phyloP scores from a whole-genome alignment of 1,139 yeast species.

The Yamadazyma oceani region DNA sequence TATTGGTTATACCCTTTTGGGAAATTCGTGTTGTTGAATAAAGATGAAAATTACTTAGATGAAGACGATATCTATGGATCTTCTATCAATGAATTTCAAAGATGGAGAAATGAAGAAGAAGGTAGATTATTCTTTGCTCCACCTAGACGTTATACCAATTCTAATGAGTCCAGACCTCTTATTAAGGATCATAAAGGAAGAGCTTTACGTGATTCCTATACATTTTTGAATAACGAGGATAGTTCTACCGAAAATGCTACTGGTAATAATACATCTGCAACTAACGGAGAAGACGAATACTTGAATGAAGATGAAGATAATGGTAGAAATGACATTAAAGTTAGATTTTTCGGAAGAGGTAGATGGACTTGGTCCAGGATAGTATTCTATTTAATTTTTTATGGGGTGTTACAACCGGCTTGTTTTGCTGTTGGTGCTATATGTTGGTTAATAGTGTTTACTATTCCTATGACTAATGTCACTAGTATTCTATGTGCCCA shows the following conservation, averaged over 20 bases:
- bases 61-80: constrained; percentile 93
- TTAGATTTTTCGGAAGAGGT: constrained; percentile 87
- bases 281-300: constrained; percentile 20
- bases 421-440: constrained; percentile 53
- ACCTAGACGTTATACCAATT: constrained; percentile 43
- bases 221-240: constrained; percentile 27
- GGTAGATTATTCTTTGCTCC: constrained; percentile 75
- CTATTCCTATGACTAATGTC: constrained; percentile 90
- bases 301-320: constrained; percentile 25
- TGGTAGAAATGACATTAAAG: constrained; percentile 38
- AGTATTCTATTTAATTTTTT: constrained; percentile 72
- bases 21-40: constrained; percentile 74
- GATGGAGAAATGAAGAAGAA: constrained; percentile 83
- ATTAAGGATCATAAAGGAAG: constrained; percentile 48
- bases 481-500: constrained; percentile 64
- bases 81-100: constrained; percentile 77
- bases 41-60: constrained; percentile 75
- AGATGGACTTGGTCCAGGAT: constrained; percentile 87
- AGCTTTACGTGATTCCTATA: constrained; percentile 40
- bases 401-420: constrained; percentile 68
- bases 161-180: constrained; percentile 38
- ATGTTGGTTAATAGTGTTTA: constrained; percentile 83
- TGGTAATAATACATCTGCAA: constrained; percentile 13
- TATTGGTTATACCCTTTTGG: constrained; percentile 88
- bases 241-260: constrained; percentile 10